These are phyloP conservation scores for Platanus orientalis DNA, from an alignment of 164 flowering plant species.

Conservation along the genomic window DNA sequence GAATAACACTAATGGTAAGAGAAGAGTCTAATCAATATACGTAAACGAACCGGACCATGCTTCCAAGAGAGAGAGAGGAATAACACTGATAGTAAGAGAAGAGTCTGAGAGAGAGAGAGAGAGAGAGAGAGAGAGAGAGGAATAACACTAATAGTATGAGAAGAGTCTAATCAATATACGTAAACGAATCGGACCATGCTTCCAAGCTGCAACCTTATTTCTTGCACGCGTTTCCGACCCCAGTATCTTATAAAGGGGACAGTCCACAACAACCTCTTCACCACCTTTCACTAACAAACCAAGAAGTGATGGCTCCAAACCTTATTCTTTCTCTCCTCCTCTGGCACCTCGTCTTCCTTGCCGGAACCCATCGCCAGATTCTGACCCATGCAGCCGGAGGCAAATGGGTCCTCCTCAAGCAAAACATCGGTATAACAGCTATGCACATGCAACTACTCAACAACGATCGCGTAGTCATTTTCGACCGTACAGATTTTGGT, in stretches of 20 bases:
- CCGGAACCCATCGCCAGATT: slow-evolving; percentile 1
- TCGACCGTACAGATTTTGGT: slow-evolving; percentile 84
- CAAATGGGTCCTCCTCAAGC: slow-evolving; percentile 51
- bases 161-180: too few species aligned
- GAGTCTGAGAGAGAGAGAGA: too few species aligned
- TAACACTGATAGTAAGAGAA: too few species aligned
- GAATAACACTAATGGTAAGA: too few species aligned
- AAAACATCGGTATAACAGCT: slow-evolving; percentile 59
- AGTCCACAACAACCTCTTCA: neutral
- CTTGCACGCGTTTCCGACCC: slow-evolving; percentile 3
- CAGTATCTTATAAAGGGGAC: neutral
- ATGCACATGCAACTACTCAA: slow-evolving; percentile 95
- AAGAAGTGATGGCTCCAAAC: neutral
- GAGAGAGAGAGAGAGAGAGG: too few species aligned
- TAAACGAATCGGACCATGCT: too few species aligned
- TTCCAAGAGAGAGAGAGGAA: too few species aligned
- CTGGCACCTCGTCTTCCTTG: slow-evolving; percentile 5
- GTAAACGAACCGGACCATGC: too few species aligned
- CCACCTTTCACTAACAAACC: neutral
- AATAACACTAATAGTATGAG: too few species aligned
- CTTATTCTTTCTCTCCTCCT: slow-evolving; percentile 14
- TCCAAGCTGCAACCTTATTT: neutral
- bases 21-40: too few species aligned
- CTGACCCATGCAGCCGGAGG: slow-evolving; percentile 38
- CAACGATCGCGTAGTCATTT: slow-evolving; percentile 75